Conservation (phyloP, 2,329 filamentous ascomycete genomes). For the Thielaviopsis musarum region DNA sequence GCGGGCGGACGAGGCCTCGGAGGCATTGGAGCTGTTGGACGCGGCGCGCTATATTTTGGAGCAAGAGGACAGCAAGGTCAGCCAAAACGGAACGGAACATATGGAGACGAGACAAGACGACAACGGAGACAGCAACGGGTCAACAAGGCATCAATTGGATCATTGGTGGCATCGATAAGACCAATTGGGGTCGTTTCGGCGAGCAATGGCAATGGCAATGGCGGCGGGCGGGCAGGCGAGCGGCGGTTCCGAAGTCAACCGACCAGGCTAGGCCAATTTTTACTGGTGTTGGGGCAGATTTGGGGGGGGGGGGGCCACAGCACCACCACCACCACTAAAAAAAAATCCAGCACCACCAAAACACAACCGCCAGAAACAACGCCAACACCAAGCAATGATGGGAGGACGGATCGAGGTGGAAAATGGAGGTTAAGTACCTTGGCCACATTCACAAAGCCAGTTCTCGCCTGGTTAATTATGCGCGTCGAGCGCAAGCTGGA, state of each 20-base stretch:
- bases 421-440: constrained; percentile 42
- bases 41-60: constrained; percentile 35
- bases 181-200: neutral
- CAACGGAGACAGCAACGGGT: neutral
- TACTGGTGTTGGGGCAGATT: neutral
- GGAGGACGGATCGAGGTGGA: neutral
- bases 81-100: constrained; percentile 2
- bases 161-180: neutral
- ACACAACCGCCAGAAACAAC: neutral
- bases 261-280: neutral
- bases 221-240: neutral
- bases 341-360: constrained; percentile 1
- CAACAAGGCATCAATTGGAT: neutral
- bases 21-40: constrained; percentile 59
- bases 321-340: neutral
- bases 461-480: constrained; percentile 62
- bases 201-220: neutral
- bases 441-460: constrained; percentile 52
- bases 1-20: constrained; percentile 55
- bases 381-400: neutral
- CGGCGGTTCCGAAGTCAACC: neutral
- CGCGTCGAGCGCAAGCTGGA: constrained; percentile 79
- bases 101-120: neutral
- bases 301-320: neutral
- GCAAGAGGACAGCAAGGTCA: constrained; percentile 8